phyloP scores from a whole-genome alignment of 169 alveolate species.

The Plasmodium falciparum region DNA sequence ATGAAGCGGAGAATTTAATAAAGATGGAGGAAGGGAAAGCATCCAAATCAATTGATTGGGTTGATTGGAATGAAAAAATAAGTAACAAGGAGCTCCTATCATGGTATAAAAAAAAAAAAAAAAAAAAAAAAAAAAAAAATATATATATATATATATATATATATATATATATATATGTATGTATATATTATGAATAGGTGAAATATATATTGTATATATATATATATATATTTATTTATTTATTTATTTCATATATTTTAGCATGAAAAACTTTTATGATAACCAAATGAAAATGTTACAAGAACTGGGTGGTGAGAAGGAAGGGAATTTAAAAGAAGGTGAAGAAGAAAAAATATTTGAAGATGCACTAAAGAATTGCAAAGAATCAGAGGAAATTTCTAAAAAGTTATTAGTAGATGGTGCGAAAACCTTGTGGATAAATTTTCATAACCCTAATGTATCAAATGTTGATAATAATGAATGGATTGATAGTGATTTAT shows the following conservation, averaged over 20 bases:
- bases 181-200: too few species aligned
- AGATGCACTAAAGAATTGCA: slow-evolving; percentile 79
- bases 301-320: slow-evolving; percentile 28
- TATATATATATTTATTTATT: not conserved
- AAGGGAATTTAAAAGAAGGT: slow-evolving; percentile 10
- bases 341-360: slow-evolving; percentile 68
- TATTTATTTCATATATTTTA: slow-evolving; percentile 17
- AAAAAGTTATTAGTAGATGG: slow-evolving; percentile 87
- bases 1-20: slow-evolving; percentile 50
- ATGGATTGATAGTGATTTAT: slow-evolving; percentile 91
- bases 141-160: too few species aligned
- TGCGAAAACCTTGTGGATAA: slow-evolving; percentile 89
- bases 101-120: slow-evolving; percentile 40
- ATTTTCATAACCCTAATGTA: slow-evolving; percentile 88
- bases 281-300: slow-evolving; percentile 71
- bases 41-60: slow-evolving; percentile 77
- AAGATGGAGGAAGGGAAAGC: slow-evolving; percentile 26
- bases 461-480: slow-evolving; percentile 86
- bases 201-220: not conserved
- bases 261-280: slow-evolving; percentile 80
- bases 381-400: slow-evolving; percentile 80
- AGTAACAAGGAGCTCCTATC: slow-evolving; percentile 77
- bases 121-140: too few species aligned
- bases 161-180: slow-evolving; percentile 1
- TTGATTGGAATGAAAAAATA: slow-evolving; percentile 63